Percentiles rank a stretch among this genome's conserved stretches.
Evolutionary conservation across 2,329 filamentous ascomycete species (phyloP).

Genomic region (Dactylellina haptotyla): DNA sequence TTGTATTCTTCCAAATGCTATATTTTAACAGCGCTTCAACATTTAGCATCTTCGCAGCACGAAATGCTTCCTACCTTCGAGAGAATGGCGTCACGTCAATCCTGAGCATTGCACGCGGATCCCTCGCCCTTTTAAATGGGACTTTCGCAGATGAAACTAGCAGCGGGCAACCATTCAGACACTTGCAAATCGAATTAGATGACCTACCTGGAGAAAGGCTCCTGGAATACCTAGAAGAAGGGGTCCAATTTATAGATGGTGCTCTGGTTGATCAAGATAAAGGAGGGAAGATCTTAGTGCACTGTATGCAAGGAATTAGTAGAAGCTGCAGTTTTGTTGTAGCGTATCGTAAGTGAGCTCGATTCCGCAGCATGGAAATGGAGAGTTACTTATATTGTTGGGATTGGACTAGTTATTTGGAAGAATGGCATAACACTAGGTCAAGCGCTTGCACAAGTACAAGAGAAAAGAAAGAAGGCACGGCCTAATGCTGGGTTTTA

Average conservation of each 20-base stretch:
- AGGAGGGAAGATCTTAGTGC: slow-evolving; percentile 20
- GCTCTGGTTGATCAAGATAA: not conserved
- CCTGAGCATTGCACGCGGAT: slow-evolving; percentile 41
- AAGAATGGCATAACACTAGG: slow-evolving; percentile 36
- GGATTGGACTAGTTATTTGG: slow-evolving; percentile 52
- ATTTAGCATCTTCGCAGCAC: slow-evolving; percentile 40
- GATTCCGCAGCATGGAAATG: no score
- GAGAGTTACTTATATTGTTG: no score
- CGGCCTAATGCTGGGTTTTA: slow-evolving; percentile 45
- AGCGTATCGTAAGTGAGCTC: slow-evolving; percentile 48
- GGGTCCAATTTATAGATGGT: slow-evolving; percentile 29
- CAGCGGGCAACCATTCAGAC: slow-evolving; percentile 10
- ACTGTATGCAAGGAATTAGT: slow-evolving; percentile 49
- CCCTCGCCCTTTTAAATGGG: slow-evolving; percentile 24
- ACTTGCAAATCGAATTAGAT: slow-evolving; percentile 44
- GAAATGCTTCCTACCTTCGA: slow-evolving; percentile 17
- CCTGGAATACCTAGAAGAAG: slow-evolving; percentile 27
- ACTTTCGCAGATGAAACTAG: slow-evolving; percentile 6
- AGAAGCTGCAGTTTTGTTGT: slow-evolving; percentile 47
- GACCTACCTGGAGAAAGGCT: slow-evolving; percentile 37
- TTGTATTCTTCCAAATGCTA: not conserved
- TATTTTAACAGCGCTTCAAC: not conserved
- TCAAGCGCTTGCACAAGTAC: slow-evolving; percentile 27
- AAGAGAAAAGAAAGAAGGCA: slow-evolving; percentile 47
- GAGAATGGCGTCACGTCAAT: slow-evolving; percentile 27